phyloP scores from a whole-genome alignment of 352 stramenopile genomes.

The Phytophthora pistaciae region DNA sequence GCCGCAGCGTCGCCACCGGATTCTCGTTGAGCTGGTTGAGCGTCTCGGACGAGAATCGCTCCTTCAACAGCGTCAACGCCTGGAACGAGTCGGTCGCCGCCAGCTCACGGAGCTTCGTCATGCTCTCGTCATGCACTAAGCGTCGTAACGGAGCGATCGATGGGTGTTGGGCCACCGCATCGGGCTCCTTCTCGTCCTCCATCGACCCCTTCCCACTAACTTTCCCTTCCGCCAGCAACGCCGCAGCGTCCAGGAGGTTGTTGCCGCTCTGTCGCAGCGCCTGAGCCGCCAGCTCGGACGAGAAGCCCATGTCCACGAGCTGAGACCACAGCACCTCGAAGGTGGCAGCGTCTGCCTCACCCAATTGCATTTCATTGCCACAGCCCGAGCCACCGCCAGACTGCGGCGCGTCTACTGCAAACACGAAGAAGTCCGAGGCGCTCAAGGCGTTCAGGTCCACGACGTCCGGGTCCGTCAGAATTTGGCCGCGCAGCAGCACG shows the following conservation, averaged over 20 bases:
- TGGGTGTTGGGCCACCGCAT: constrained; percentile 4
- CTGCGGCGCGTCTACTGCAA: constrained; percentile 48
- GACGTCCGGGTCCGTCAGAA: constrained; percentile 67
- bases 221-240: constrained; percentile 44
- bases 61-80: constrained; percentile 60
- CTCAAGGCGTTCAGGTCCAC: constrained; percentile 64
- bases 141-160: constrained; percentile 37
- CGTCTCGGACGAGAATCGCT: constrained; percentile 44
- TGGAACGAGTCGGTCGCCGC: constrained; percentile 50
- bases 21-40: constrained; percentile 61
- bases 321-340: constrained; percentile 35
- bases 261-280: constrained; percentile 39
- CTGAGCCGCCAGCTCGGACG: constrained; percentile 24
- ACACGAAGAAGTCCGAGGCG: constrained; percentile 70
- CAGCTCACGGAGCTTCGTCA: constrained; percentile 39
- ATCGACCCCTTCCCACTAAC: background rate
- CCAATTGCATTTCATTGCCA: constrained; percentile 20
- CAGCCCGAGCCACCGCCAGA: background rate
- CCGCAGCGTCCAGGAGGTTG: constrained; percentile 50
- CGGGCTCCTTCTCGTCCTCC: background rate
- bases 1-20: constrained; percentile 42
- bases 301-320: constrained; percentile 78
- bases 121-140: constrained; percentile 30
- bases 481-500: constrained; percentile 62
- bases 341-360: constrained; percentile 16